These are phyloP conservation scores for Spirogloea muscicola DNA, from an alignment of 139 green algal genomes.

Conservation along the genomic window DNA sequence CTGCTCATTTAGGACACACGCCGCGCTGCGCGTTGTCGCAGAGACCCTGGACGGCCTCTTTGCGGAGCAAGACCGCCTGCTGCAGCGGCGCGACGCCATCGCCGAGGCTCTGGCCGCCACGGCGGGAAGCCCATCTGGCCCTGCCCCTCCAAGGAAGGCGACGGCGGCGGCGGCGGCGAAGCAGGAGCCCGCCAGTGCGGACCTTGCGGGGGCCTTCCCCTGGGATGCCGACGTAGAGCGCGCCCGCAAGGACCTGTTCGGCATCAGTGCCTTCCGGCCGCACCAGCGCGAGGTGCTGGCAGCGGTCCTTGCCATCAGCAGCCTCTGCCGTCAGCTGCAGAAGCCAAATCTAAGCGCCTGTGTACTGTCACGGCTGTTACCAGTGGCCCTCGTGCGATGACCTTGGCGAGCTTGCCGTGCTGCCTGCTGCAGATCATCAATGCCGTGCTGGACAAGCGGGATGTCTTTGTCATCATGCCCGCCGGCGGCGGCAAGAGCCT, in stretches of 20 bases:
- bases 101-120: too few relatives aligned
- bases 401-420: background rate
- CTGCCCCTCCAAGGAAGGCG: too few relatives aligned
- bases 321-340: background rate
- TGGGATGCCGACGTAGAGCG: conserved; percentile 31
- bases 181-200: too few relatives aligned
- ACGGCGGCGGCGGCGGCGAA: too few relatives aligned
- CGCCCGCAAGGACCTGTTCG: conserved; percentile 40
- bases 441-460: background rate
- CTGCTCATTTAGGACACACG: too few relatives aligned
- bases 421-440: background rate
- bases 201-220: too few relatives aligned
- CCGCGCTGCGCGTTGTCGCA: too few relatives aligned
- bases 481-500: conserved; percentile 85
- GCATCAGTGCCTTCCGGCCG: conserved; percentile 23
- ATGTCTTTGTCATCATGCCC: conserved; percentile 72
- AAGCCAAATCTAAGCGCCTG: background rate
- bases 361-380: background rate
- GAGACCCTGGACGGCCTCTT: too few relatives aligned
- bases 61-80: too few relatives aligned
- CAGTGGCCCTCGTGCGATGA: background rate
- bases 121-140: too few relatives aligned
- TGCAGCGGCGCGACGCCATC: too few relatives aligned
- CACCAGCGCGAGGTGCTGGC: conserved; percentile 31
- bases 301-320: background rate